Conservation (phyloP, 2,329 filamentous ascomycete species). For the Aureobasidium sp. region DNA sequence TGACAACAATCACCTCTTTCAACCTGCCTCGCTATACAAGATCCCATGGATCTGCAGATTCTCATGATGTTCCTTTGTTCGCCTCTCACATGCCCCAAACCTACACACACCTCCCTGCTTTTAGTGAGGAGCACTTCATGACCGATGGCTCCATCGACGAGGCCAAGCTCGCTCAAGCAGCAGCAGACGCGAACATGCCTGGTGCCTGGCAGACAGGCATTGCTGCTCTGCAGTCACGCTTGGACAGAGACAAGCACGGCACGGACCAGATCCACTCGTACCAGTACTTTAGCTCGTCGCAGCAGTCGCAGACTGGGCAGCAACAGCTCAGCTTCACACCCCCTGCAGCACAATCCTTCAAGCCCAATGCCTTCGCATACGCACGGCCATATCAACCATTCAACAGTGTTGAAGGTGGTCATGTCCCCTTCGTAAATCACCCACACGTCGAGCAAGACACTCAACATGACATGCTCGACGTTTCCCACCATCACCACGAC, state of each 20-base stretch:
- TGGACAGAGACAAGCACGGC: background rate
- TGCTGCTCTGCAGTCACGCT: background rate
- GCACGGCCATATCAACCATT: background rate
- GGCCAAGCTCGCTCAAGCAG: background rate
- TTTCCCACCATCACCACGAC: background rate
- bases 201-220: conserved; percentile 1
- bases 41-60: background rate
- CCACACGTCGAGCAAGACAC: background rate
- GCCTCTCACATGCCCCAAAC: background rate
- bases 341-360: background rate
- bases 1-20: background rate
- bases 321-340: background rate
- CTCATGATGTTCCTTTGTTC: background rate
- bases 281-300: background rate
- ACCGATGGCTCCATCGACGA: background rate
- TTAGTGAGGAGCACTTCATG: background rate
- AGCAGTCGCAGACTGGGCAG: background rate
- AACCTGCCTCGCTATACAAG: background rate
- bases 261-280: background rate
- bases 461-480: conserved; percentile 4
- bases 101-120: conserved; percentile 1
- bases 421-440: background rate
- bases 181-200: background rate
- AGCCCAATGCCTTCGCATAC: background rate
- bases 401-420: conserved; percentile 4